phyloP scores from a whole-genome alignment of 2,329 filamentous ascomycete genomes.

The Fusarium scirpi region DNA sequence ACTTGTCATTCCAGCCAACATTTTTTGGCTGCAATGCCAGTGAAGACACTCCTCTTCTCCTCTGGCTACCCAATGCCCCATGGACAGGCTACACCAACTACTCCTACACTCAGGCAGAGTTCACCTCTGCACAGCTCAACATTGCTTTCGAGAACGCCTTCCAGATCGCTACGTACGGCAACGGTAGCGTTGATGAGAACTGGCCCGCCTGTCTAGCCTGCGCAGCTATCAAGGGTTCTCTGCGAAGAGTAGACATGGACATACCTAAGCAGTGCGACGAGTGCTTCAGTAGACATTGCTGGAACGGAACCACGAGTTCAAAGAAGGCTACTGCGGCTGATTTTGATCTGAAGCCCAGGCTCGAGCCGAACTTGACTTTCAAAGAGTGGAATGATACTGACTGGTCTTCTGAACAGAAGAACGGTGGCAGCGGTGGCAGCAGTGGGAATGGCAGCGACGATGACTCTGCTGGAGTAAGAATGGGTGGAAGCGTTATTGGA shows the following conservation, averaged over 20 bases:
- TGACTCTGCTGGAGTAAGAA: background rate
- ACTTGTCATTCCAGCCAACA: conserved; percentile 45
- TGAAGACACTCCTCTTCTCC: conserved; percentile 39
- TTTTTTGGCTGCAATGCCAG: conserved; percentile 48
- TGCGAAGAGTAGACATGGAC: conserved; percentile 55
- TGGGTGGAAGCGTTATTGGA: background rate
- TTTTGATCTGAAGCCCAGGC: conserved; percentile 32
- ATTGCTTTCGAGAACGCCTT: conserved; percentile 72
- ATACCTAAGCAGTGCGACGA: conserved; percentile 41
- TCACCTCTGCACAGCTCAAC: conserved; percentile 44
- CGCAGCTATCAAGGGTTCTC: conserved; percentile 77
- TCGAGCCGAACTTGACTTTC: conserved; percentile 41
- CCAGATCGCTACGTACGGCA: conserved; percentile 81
- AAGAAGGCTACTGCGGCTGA: conserved; percentile 25
- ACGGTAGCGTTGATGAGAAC: conserved; percentile 74
- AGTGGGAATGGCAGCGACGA: background rate
- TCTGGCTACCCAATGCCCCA: conserved; percentile 49
- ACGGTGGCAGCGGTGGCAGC: background rate
- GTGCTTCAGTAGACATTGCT: conserved; percentile 47
- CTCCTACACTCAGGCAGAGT: conserved; percentile 39
- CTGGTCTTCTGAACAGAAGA: conserved; percentile 10
- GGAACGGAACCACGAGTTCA: conserved; percentile 38
- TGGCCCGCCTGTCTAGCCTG: conserved; percentile 87
- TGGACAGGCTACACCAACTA: conserved; percentile 48
- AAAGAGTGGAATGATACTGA: conserved; percentile 42